A percentile compares a stretch with the other conserved stretches of the same genome.
Conservation (phyloP, 2,329 filamentous ascomycete species). For the Seiridium cupressi region DNA sequence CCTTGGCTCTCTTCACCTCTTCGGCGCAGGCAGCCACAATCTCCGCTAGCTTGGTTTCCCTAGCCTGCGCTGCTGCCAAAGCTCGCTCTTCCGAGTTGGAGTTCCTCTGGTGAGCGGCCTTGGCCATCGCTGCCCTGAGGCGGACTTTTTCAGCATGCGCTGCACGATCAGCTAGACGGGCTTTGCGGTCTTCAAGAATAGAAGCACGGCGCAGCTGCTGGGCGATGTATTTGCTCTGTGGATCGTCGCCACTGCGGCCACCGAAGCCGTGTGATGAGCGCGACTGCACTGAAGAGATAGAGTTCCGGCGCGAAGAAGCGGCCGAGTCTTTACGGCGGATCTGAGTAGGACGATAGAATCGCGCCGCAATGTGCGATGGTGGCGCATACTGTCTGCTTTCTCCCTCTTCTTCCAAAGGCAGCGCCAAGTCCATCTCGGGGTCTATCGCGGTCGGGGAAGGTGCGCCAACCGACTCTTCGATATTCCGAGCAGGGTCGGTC, state of each 20-base stretch:
- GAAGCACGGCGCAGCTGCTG: slow-evolving; percentile 78
- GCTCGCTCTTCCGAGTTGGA: slow-evolving; percentile 73
- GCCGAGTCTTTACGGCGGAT: slow-evolving; percentile 72
- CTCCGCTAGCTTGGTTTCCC: slow-evolving; percentile 78
- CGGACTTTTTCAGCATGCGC: slow-evolving; percentile 83
- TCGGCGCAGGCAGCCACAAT: slow-evolving; percentile 80
- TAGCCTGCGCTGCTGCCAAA: slow-evolving; percentile 72
- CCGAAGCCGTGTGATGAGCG: slow-evolving; percentile 63
- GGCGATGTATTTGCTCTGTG: slow-evolving; percentile 74
- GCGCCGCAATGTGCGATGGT: slow-evolving; percentile 74
- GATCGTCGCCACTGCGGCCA: slow-evolving; percentile 40
- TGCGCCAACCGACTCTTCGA: slow-evolving; percentile 32
- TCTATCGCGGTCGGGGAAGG: slow-evolving; percentile 25
- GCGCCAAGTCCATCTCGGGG: slow-evolving; percentile 27
- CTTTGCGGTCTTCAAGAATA: slow-evolving; percentile 78
- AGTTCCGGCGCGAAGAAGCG: slow-evolving; percentile 76
- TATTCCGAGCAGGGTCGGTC: slow-evolving; percentile 38
- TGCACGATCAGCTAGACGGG: slow-evolving; percentile 74
- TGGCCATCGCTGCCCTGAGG: slow-evolving; percentile 70
- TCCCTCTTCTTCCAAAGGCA: slow-evolving; percentile 33
- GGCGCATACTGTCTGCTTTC: slow-evolving; percentile 52
- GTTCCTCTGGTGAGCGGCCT: slow-evolving; percentile 63
- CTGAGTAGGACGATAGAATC: slow-evolving; percentile 69
- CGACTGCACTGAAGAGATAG: slow-evolving; percentile 73
- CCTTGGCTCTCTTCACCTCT: slow-evolving; percentile 79